Evolutionary conservation across 148 eudicot genomes (phyloP), one percentile per base, ranked within the genome.

Genomic region (Mesembryanthemum crystallinum): DNA sequence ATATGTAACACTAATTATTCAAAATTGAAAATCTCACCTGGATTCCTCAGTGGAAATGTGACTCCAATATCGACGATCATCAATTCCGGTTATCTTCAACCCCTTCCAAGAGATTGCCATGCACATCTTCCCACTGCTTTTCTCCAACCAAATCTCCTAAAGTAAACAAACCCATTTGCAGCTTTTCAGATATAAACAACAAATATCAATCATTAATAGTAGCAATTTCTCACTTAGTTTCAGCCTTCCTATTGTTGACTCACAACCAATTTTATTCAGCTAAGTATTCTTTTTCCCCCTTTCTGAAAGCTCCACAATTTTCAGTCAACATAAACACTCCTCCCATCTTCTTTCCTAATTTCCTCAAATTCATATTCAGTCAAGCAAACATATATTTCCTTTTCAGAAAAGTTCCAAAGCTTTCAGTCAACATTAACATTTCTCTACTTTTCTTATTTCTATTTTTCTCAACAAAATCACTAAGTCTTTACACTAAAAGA

Each of bases 71-170:
- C 93, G 82, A n/a, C 97, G 89, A 76, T 91, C 97, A 74, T 89
- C 84, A 8, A 91, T 89, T 6, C 97, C 93, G 0, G 97, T 91
- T 23, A 91, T 91, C 49, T 51, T 83, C 81, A 91, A 21, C 10
- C 85, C 90, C 69, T 83, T 92, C 89, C 90, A 89, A 5, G 97
- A 92, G 18, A 87, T 81, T 7, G 86, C 78, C 81, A 85, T 82
- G 74, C 88, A 89, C 71, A 92, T 77, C 80, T 78, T 82, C 80
- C 93, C 90, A 49, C 61, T 84, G 0, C 75, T 78, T 74, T 78
- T 90, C 30, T 90, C 97, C 86, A 92, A 28, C 97, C 94, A 92
- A 9, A 85, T 80, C 68, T 88, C 94, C 97, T 92, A 75, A 2
- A 35, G 39, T 35, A 6, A 73, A 72, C 61, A 67, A 28, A 28